Base-by-base conservation (phyloP, 2,329 filamentous ascomycete genomes). In the Xylaria polymorpha region DNA sequence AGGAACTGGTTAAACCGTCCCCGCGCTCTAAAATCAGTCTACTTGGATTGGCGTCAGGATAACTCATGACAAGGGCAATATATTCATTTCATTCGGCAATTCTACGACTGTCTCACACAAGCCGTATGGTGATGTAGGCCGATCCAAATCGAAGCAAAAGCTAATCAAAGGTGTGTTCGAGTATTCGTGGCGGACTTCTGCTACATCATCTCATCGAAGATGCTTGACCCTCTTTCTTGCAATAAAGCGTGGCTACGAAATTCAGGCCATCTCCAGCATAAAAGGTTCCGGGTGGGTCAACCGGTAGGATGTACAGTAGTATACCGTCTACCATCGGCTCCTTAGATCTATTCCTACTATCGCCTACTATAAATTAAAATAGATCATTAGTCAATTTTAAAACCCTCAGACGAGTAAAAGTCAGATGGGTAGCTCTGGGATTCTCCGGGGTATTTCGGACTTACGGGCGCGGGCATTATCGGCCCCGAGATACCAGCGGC, bases 381-480 rank as follows among this genome's bases (percentile, higher is more conserved):
- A 15, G 10, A 39, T 39, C 12, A 32, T 32, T n/a, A 8, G 18
- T 32, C 10, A 22, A 22, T 20, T 37, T 15, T n/a, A 20, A 15
- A 39, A 9, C 1, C 20, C 32, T 3, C n/a, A 22, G 10, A 32
- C 4, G 10, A 8, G 32, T 22, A 20, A 37, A 18, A 22, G 29
- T 37, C 6, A 29, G 14, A n/a, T 48, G 37, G n/a, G 29, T 20
- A 43, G 7, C 7, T 10, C 29, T 15, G n/a, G 44, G 29, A 53
- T 22, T 15, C n/a, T 25, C 65, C 61, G 57, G 60, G 4, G 46
- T 43, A 51, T 22, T 35, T 48, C 68, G 68, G 68, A 71, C 66
- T 71, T 71, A 68, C 60, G 46, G 65, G 32, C 25, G 59, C 65
- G 68, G 68, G 62, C 65, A 59, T 44, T 65, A 43, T 68, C 68